A percentile compares a stretch with the other conserved stretches of the same genome.
These are phyloP conservation scores for Ascochyta rabiei DNA, from an alignment of 2,329 filamentous ascomycete species.

Conservation along the genomic window DNA sequence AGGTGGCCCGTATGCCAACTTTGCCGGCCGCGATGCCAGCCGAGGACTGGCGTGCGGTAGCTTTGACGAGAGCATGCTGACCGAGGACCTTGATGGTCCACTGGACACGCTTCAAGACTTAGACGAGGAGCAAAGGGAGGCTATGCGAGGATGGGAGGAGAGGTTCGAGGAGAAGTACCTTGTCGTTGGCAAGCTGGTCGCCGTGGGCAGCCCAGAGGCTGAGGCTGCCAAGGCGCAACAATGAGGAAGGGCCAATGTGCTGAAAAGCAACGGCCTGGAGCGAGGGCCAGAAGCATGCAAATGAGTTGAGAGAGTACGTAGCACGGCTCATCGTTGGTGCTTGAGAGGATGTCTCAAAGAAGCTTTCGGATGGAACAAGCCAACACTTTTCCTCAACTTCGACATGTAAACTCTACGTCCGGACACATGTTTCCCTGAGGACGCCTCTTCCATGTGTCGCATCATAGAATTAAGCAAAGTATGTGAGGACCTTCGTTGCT, in stretches of 20 bases:
- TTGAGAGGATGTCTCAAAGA: too few species aligned
- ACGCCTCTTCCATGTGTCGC: too few species aligned
- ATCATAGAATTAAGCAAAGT: too few species aligned
- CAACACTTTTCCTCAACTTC: too few species aligned
- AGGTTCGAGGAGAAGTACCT: conserved; percentile 93
- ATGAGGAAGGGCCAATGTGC: background rate
- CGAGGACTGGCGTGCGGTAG: conserved; percentile 65
- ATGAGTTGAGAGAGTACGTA: too few species aligned
- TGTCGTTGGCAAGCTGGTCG: conserved; percentile 86
- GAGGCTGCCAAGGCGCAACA: conserved; percentile 47
- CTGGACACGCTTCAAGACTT: conserved; percentile 78
- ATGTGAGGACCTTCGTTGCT: too few species aligned
- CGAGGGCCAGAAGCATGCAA: too few species aligned
- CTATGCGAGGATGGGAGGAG: conserved; percentile 89
- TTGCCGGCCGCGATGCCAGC: conserved; percentile 89
- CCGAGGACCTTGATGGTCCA: conserved; percentile 83
- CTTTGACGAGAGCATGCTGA: conserved; percentile 49
- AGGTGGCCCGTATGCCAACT: conserved; percentile 93
- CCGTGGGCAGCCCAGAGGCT: conserved; percentile 62
- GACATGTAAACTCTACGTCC: too few species aligned
- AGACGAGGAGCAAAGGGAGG: conserved; percentile 77
- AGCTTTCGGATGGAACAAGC: too few species aligned
- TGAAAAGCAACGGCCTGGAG: too few species aligned
- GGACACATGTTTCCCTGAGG: too few species aligned
- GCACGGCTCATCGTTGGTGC: too few species aligned